Conservation (phyloP, 108 stramenopile genomes). For the Pseudonitzschia multistriata region DNA sequence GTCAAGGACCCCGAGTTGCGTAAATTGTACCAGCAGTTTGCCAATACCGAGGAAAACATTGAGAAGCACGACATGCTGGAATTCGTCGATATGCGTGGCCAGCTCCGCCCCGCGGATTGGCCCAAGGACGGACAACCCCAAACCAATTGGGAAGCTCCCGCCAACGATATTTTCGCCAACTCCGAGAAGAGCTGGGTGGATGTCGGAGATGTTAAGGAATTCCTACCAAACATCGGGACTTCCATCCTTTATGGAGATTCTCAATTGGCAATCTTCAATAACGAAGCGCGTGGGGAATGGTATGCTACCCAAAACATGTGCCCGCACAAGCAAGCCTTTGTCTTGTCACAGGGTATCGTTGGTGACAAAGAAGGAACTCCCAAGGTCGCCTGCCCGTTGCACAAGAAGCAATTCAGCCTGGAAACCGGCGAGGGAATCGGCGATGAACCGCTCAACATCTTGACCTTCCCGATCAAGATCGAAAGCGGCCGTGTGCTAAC, state of each 20-base stretch:
- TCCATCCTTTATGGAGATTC: slow-evolving; percentile 85
- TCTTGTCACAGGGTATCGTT: slow-evolving; percentile 88
- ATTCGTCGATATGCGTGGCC: slow-evolving; percentile 86
- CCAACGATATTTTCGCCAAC: slow-evolving; percentile 72
- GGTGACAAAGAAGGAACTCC: slow-evolving; percentile 70
- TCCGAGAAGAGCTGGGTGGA: slow-evolving; percentile 84
- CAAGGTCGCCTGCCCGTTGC: slow-evolving; percentile 92
- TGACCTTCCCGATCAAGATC: slow-evolving; percentile 87
- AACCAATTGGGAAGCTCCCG: slow-evolving; percentile 71
- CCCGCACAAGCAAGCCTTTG: slow-evolving; percentile 92
- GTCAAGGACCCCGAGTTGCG: slow-evolving; percentile 77
- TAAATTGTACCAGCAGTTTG: slow-evolving; percentile 85
- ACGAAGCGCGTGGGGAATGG: slow-evolving; percentile 71
- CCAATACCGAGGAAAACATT: slow-evolving; percentile 82
- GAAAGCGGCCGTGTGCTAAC: slow-evolving; percentile 73
- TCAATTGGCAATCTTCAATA: slow-evolving; percentile 91
- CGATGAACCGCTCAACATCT: slow-evolving; percentile 73
- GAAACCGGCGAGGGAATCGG: slow-evolving; percentile 61
- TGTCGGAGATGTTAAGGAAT: slow-evolving; percentile 71
- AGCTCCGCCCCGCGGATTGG: slow-evolving; percentile 88
- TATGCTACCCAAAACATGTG: slow-evolving; percentile 93
- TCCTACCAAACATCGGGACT: slow-evolving; percentile 79
- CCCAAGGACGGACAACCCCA: slow-evolving; percentile 78
- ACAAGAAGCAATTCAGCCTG: slow-evolving; percentile 90
- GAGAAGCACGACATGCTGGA: slow-evolving; percentile 83